Base-by-base conservation (phyloP, 768 basidiomycete species). In the Nidularia pulvinata region DNA sequence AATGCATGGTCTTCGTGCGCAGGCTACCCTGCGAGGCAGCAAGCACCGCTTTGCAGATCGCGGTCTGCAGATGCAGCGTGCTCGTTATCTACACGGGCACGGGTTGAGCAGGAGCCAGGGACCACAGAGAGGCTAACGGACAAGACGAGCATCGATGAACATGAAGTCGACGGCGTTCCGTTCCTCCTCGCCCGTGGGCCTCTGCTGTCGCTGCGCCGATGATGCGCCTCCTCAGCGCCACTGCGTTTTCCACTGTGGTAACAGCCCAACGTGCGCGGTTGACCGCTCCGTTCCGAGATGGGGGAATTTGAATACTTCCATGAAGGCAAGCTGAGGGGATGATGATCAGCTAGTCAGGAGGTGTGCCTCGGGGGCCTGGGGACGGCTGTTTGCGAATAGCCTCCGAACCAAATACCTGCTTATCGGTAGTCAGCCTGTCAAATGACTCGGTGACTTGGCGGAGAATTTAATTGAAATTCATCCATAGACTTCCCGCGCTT, bases 1-100 rank as follows among this genome's bases (percentile, higher is more conserved):
- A 93, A 64, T 98, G 95, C 0, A 95, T 71, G 1, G 93, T 93
- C 71, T 89, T 92, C 1, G 95, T 95, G 46, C 88, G 79, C 53
- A 96, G 73, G 1, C 72, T 62, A 19, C 73, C 76, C 42, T 86
- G 80, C 2, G 80, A 66, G 32, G 82, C 76, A 0, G 93, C 83
- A 9, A 95, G 71, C n/a, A 93, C 73, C 1, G 93, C 88, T 60
- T 93, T 91, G 51, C 88, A 78, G 9, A 95, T 80, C 0, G 93
- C 95, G 0, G 92, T 94, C 65, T 91, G 84, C 10, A 98, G 72
- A 61, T 96, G 95, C 44, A 86, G 64, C 3, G 78, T 67, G 52
- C 93, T 95, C 0, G 91, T 89, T 45, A 98, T 85, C 95, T 97
- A 61, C 43, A 25, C 9, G 47, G 25, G 25, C 16, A n/a, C 11